Conservation (phyloP, 2,329 filamentous ascomycete species). For the Paracoccidioides lutzii region DNA sequence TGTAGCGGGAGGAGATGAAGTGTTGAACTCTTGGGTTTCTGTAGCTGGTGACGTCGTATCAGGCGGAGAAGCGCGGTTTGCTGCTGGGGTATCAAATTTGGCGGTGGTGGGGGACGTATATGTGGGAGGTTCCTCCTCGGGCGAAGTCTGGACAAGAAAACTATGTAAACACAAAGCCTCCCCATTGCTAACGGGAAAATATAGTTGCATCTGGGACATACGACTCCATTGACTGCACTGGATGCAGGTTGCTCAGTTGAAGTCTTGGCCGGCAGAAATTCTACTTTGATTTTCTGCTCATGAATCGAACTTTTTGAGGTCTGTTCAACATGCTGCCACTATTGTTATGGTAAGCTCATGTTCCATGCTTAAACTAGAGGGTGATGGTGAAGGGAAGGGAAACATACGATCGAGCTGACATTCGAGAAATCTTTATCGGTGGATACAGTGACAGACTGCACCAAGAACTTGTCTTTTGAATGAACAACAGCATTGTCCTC, state of each 20-base stretch:
- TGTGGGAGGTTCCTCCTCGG: constrained; percentile 37
- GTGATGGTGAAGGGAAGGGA: neutral
- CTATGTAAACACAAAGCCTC: neutral
- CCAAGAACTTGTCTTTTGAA: constrained; percentile 86
- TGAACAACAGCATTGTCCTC: constrained; percentile 52
- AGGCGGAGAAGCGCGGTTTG: constrained; percentile 31
- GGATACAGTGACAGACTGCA: constrained; percentile 77
- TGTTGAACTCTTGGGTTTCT: constrained; percentile 14
- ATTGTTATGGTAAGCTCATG: constrained; percentile 13
- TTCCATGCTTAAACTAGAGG: neutral
- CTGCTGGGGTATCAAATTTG: constrained; percentile 33
- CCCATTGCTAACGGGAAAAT: neutral
- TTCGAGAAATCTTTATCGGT: constrained; percentile 73
- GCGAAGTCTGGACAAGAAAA: constrained; percentile 5
- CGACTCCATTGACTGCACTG: constrained; percentile 23
- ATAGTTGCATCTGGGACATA: constrained; percentile 14
- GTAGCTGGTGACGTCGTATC: constrained; percentile 15
- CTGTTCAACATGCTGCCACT: constrained; percentile 67
- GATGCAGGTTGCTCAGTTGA: constrained; percentile 15
- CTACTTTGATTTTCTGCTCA: constrained; percentile 92
- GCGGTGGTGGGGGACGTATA: constrained; percentile 43
- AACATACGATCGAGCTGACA: constrained; percentile 64
- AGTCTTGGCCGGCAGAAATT: constrained; percentile 57
- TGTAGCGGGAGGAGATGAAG: constrained; percentile 1
- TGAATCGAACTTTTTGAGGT: constrained; percentile 64